These are phyloP conservation scores for Dryas alaskensis DNA, from an alignment of 306 rosid genomes.

Conservation along the genomic window DNA sequence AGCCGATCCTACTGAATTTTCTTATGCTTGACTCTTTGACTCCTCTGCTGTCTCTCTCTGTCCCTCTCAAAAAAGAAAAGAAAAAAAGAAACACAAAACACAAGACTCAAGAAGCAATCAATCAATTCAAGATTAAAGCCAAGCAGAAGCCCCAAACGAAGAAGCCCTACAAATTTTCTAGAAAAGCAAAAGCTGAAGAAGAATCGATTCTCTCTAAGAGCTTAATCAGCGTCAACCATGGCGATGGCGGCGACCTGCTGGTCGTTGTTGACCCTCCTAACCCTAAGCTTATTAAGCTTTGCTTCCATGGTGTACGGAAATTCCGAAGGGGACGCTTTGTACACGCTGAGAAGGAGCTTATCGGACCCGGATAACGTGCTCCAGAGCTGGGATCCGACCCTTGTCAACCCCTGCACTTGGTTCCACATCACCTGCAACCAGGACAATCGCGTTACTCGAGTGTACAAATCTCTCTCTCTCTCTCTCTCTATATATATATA, in stretches of 20 bases:
- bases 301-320: constrained; percentile 40
- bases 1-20: constrained; percentile 34
- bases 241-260: constrained; percentile 37
- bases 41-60: not conserved
- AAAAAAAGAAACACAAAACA: not conserved
- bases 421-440: constrained; percentile 96
- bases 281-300: constrained; percentile 41
- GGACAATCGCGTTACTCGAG: constrained; percentile 84
- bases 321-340: constrained; percentile 92
- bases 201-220: too few relatives aligned
- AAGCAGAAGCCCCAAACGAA: too few relatives aligned
- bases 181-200: too few relatives aligned
- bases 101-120: not conserved
- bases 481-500: constrained; percentile 1
- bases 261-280: constrained; percentile 21
- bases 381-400: constrained; percentile 98
- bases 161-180: too few relatives aligned
- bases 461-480: constrained; percentile 38
- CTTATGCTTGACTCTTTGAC: not conserved
- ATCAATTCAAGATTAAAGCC: too few relatives aligned
- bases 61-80: too few relatives aligned
- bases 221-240: constrained; percentile 10
- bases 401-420: constrained; percentile 97
- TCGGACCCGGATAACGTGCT: constrained; percentile 85
- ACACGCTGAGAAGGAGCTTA: constrained; percentile 67